A percentile compares a stretch with the other conserved stretches of the same genome.
Evolutionary conservation across 2,329 filamentous ascomycete genomes (phyloP).

Genomic region (Colletotrichum melonis): DNA sequence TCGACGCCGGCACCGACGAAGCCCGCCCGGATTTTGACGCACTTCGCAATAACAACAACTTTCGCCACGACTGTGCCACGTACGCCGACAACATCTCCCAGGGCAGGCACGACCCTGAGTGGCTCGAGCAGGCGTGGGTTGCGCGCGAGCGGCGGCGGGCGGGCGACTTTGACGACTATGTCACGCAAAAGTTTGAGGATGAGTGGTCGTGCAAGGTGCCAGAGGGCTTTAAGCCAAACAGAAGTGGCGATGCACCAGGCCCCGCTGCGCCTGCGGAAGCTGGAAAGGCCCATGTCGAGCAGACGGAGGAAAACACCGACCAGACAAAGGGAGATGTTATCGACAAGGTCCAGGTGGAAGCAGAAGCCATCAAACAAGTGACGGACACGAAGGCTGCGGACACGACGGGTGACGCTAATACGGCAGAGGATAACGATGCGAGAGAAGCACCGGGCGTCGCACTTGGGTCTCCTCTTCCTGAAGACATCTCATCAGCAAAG

Average conservation of each 20-base stretch:
- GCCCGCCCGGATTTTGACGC: constrained; percentile 54
- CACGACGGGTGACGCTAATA: background rate
- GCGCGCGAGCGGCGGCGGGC: constrained; percentile 60
- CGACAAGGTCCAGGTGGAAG: background rate
- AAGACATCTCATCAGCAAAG: background rate
- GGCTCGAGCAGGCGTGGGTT: constrained; percentile 63
- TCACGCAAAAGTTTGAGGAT: constrained; percentile 56
- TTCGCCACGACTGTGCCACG: constrained; percentile 59
- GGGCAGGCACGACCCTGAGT: constrained; percentile 63
- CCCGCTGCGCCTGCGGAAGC: background rate
- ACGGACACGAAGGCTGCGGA: background rate
- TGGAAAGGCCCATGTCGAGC: constrained; percentile 27
- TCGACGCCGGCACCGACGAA: constrained; percentile 46
- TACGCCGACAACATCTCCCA: constrained; percentile 58
- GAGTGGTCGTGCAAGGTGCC: constrained; percentile 60
- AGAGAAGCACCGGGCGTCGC: background rate
- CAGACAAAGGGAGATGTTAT: background rate
- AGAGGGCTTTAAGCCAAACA: constrained; percentile 41
- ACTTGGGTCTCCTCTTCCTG: background rate
- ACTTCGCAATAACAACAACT: constrained; percentile 60
- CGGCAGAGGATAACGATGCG: background rate
- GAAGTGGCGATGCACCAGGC: background rate
- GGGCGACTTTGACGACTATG: constrained; percentile 62
- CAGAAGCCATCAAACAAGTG: background rate
- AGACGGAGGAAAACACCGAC: background rate